A percentile compares a stretch with the other conserved stretches of the same genome.
phyloP scores from a whole-genome alignment of 2,329 filamentous ascomycete species.

The Scedosporium minutisporum region DNA sequence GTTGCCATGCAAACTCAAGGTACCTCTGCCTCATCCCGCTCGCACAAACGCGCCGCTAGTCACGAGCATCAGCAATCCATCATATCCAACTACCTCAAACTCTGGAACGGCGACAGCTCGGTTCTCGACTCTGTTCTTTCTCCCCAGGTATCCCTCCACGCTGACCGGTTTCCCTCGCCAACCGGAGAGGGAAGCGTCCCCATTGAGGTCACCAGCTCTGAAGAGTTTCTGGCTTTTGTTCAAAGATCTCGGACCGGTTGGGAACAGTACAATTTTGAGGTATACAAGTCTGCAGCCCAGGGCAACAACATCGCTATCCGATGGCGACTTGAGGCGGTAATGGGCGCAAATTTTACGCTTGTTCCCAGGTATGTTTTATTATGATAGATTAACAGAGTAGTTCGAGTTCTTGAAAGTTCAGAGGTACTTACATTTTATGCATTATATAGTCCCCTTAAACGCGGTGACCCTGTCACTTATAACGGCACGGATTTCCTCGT shows the following conservation, averaged over 20 bases:
- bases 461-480: neutral
- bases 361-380: neutral
- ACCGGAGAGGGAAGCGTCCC: no score
- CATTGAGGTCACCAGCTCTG: neutral
- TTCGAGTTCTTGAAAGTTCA: neutral
- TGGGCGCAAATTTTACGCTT: conserved; percentile 5
- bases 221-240: neutral
- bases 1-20: no score
- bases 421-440: neutral
- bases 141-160: no score
- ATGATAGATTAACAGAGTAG: no score
- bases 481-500: neutral
- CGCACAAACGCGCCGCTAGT: no score
- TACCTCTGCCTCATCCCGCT: no score
- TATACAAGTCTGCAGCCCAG: conserved; percentile 7
- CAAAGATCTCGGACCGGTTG: conserved; percentile 3
- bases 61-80: no score
- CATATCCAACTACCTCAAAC: no score
- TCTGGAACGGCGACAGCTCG: no score
- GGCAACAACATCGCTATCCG: conserved; percentile 8
- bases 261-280: conserved; percentile 8
- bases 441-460: neutral
- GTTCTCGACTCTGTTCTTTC: no score
- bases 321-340: conserved; percentile 8
- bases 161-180: no score